Conservation (phyloP, 768 basidiomycete genomes). For the Pleurotus sapidus region DNA sequence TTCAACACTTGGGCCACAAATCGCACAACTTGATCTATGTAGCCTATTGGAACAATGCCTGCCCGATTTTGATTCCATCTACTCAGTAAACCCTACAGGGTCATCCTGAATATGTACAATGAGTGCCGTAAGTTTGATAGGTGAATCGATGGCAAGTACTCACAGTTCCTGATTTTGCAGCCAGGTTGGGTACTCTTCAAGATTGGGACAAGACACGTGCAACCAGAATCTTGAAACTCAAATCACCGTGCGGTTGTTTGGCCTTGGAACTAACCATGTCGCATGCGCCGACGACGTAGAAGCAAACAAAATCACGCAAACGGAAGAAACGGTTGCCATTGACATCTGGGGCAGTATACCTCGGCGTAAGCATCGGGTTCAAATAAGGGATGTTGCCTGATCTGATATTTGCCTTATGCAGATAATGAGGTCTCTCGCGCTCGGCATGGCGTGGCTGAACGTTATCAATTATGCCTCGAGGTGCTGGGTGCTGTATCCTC, state of each 20-base stretch:
- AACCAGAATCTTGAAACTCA: background rate
- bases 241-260: background rate
- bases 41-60: too few relatives aligned
- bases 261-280: background rate
- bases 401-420: conserved; percentile 3
- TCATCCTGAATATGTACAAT: too few relatives aligned
- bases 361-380: conserved; percentile 5
- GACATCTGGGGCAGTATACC: background rate
- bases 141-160: too few relatives aligned
- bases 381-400: conserved; percentile 2
- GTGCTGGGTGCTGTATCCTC: background rate
- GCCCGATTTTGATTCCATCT: too few relatives aligned
- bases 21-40: too few relatives aligned
- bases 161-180: too few relatives aligned
- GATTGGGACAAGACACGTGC: too few relatives aligned
- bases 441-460: background rate
- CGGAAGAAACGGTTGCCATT: background rate
- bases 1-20: too few relatives aligned
- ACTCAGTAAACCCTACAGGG: too few relatives aligned
- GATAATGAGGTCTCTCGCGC: conserved; percentile 3
- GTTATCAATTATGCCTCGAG: background rate
- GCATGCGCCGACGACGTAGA: background rate
- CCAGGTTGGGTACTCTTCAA: too few relatives aligned
- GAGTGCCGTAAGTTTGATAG: too few relatives aligned
- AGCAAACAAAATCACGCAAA: background rate